These are phyloP conservation scores for Suillus luteus DNA, from an alignment of 768 basidiomycete genomes.

Conservation along the genomic window DNA sequence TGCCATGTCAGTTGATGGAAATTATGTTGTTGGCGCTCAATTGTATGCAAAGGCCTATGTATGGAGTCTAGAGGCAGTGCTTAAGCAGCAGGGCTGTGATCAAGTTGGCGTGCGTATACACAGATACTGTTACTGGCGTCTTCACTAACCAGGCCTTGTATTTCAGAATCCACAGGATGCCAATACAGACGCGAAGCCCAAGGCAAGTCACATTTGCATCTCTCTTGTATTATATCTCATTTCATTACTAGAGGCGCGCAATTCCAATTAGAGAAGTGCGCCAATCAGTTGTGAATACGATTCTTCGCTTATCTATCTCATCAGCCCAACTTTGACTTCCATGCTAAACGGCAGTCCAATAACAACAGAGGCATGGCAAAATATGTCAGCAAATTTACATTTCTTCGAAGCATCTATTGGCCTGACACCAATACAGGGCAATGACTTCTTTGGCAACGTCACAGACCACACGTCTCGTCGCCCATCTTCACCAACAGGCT, in stretches of 20 bases:
- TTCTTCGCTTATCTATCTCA: not conserved
- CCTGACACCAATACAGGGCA: not conserved
- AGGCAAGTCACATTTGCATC: not conserved
- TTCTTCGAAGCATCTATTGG: not conserved
- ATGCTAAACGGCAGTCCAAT: not conserved
- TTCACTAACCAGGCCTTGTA: not conserved
- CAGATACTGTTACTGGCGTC: not conserved
- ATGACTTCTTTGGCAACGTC: not conserved
- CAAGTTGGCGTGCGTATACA: not conserved
- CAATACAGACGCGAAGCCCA: not conserved
- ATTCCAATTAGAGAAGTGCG: not conserved
- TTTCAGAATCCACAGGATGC: not conserved
- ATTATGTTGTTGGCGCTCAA: not conserved
- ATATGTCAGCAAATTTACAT: slow-evolving; percentile 1
- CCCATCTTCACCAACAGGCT: not conserved
- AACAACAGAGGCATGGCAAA: slow-evolving; percentile 1
- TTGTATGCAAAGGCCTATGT: slow-evolving; percentile 4
- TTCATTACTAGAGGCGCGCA: not conserved
- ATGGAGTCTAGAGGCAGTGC: not conserved
- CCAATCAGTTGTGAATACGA: not conserved
- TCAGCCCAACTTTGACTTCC: not conserved
- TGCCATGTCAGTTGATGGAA: not conserved
- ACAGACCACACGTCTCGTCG: not conserved
- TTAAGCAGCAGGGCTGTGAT: not conserved
- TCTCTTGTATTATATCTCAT: not conserved